Evolutionary conservation across 1,139 yeast genomes (phyloP).

Genomic region (Nakaseomyces glabratus): DNA sequence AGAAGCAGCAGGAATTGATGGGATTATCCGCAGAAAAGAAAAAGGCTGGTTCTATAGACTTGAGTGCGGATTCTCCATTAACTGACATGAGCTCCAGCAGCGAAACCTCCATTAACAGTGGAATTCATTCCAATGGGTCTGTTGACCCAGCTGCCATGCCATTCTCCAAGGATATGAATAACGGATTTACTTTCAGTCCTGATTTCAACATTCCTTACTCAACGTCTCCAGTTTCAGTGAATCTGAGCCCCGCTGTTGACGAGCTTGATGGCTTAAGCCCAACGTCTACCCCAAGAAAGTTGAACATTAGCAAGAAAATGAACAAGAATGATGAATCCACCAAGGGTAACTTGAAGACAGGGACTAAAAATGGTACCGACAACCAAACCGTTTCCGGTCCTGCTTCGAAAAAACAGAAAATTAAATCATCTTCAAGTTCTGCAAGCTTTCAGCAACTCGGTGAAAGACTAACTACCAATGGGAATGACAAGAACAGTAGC

Average conservation of each 20-base stretch:
- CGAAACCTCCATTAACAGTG: slow-evolving; percentile 3
- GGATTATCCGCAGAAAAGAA: slow-evolving; percentile 8
- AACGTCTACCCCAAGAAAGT: slow-evolving; percentile 2
- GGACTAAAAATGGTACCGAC: neutral
- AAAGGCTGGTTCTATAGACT: slow-evolving; percentile 11
- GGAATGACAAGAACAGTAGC: neutral
- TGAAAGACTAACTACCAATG: neutral
- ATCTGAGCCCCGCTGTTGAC: slow-evolving; percentile 31
- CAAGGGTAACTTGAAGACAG: neutral
- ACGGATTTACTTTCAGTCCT: slow-evolving; percentile 20
- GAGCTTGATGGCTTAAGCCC: slow-evolving; percentile 3
- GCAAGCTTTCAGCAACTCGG: too few relatives aligned
- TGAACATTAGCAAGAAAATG: slow-evolving; percentile 3
- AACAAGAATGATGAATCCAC: neutral
- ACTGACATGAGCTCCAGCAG: slow-evolving; percentile 4
- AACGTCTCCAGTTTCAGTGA: slow-evolving; percentile 71
- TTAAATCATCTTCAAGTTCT: neutral
- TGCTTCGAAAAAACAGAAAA: slow-evolving; percentile 3
- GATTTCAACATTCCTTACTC: slow-evolving; percentile 50
- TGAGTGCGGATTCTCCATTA: slow-evolving; percentile 8
- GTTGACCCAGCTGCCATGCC: slow-evolving; percentile 5
- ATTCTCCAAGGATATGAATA: slow-evolving; percentile 4
- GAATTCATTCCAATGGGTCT: neutral
- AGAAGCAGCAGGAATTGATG: slow-evolving; percentile 15
- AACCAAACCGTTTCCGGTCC: neutral